phyloP scores from a whole-genome alignment of 2,329 filamentous ascomycete genomes.

The Passalora sequoiae region DNA sequence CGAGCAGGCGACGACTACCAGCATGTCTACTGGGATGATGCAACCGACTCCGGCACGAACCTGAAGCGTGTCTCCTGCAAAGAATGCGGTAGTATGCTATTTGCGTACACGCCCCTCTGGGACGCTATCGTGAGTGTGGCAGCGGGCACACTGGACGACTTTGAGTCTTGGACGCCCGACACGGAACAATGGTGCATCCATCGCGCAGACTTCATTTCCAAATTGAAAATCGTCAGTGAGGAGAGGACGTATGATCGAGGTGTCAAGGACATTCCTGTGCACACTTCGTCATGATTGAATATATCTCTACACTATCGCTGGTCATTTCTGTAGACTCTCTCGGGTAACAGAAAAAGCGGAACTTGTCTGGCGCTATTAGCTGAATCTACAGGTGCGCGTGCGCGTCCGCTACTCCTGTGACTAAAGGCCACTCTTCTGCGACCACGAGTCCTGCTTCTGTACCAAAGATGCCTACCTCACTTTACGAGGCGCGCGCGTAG shows the following conservation, averaged over 20 bases:
- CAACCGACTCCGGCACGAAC: constrained; percentile 42
- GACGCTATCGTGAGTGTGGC: constrained; percentile 23
- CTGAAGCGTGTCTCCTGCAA: constrained; percentile 42
- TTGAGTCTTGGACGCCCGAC: constrained; percentile 22
- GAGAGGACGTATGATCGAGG: constrained; percentile 12
- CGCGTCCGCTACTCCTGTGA: too few relatives aligned
- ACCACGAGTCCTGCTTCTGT: too few relatives aligned
- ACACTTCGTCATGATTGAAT: neutral
- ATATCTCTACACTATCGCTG: too few relatives aligned
- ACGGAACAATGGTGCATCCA: constrained; percentile 25
- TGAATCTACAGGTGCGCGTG: too few relatives aligned
- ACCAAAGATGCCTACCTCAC: too few relatives aligned
- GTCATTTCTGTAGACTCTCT: too few relatives aligned
- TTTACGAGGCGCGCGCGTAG: too few relatives aligned
- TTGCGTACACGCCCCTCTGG: constrained; percentile 19
- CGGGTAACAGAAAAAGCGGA: too few relatives aligned
- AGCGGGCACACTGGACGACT: constrained; percentile 24
- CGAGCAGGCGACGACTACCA: constrained; percentile 38
- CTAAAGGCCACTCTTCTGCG: too few relatives aligned
- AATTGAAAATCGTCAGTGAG: constrained; percentile 13
- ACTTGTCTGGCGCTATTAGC: too few relatives aligned
- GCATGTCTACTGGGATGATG: constrained; percentile 39
- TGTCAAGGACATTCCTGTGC: constrained; percentile 1
- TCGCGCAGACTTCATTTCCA: constrained; percentile 16
- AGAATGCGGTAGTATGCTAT: constrained; percentile 34